Conservation (phyloP, 116 monocot genomes). For the Papilionanthe hybrid region DNA sequence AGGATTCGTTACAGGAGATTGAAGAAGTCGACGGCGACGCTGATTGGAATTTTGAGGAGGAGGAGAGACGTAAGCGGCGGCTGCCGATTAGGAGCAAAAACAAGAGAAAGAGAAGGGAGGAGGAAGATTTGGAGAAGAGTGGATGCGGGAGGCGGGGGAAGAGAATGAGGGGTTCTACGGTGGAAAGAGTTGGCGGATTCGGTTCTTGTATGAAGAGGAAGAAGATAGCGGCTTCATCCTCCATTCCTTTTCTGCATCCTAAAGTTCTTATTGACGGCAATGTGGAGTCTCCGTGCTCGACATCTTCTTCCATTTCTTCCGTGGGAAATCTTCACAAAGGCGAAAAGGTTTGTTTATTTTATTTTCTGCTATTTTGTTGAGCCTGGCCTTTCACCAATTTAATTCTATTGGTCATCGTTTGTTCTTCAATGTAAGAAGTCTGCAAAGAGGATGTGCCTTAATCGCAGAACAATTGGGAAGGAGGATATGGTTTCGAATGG, state of each 20-base stretch:
- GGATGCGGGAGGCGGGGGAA: not conserved
- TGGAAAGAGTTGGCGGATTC: not conserved
- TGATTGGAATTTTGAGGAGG: conserved; percentile 6
- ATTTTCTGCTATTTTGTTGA: not conserved
- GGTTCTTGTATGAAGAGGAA: not conserved
- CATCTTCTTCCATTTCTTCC: not conserved
- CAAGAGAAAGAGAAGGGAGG: not conserved
- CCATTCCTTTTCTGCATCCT: not conserved
- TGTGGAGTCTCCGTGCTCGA: not conserved
- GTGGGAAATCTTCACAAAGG: not conserved
- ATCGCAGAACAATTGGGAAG: not conserved
- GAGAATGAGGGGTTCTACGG: not conserved
- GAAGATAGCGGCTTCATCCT: not conserved
- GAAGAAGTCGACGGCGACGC: not conserved
- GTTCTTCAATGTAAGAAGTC: conserved; percentile 1
- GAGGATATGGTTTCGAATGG: not conserved
- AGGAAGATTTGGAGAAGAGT: not conserved
- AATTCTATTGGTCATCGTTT: not conserved
- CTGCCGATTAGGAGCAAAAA: no score
- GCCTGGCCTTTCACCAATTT: not conserved
- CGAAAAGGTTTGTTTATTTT: not conserved
- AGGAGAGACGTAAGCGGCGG: not conserved
- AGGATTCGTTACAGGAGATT: not conserved
- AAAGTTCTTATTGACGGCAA: not conserved
- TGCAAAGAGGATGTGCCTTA: not conserved